Percentiles rank a stretch among this genome's conserved stretches.
Evolutionary conservation across 1,284 basidiomycete genomes (phyloP).

Genomic region (Heterobasidion occidentale): DNA sequence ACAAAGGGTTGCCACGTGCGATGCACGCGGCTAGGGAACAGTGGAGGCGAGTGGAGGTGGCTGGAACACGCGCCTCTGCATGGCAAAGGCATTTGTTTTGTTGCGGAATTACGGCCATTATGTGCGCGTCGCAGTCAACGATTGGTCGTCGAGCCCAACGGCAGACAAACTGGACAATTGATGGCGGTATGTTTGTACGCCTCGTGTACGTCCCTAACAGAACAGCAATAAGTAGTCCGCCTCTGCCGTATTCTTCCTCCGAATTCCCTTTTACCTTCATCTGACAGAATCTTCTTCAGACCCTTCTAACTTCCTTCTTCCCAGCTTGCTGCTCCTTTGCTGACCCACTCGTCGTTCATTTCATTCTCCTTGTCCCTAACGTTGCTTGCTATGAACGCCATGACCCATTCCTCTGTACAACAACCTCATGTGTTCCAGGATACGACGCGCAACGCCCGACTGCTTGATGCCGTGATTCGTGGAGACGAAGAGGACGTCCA

Average conservation of each 20-base stretch:
- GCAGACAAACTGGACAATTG: neutral
- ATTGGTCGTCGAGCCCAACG: neutral
- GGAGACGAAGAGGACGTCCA: constrained; percentile 47
- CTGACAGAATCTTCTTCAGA: neutral
- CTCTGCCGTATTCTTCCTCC: neutral
- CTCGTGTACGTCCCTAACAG: neutral
- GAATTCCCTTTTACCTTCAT: neutral
- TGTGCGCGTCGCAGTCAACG: neutral
- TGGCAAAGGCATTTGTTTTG: neutral
- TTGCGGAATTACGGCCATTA: neutral
- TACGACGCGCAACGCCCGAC: constrained; percentile 24
- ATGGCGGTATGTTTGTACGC: neutral
- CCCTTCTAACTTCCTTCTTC: neutral
- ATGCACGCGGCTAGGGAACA: neutral
- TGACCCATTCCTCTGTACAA: neutral
- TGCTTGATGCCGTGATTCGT: constrained; percentile 45
- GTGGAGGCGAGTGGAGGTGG: neutral
- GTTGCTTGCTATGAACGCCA: neutral
- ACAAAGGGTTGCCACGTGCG: neutral
- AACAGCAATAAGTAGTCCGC: neutral
- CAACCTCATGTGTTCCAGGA: neutral
- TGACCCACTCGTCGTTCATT: neutral
- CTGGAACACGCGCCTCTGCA: neutral
- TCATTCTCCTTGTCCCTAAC: neutral
- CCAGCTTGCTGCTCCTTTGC: neutral